Evolutionary conservation across 495 filamentous ascomycete genomes (phyloP).

Genomic region (Thozetella sp.): DNA sequence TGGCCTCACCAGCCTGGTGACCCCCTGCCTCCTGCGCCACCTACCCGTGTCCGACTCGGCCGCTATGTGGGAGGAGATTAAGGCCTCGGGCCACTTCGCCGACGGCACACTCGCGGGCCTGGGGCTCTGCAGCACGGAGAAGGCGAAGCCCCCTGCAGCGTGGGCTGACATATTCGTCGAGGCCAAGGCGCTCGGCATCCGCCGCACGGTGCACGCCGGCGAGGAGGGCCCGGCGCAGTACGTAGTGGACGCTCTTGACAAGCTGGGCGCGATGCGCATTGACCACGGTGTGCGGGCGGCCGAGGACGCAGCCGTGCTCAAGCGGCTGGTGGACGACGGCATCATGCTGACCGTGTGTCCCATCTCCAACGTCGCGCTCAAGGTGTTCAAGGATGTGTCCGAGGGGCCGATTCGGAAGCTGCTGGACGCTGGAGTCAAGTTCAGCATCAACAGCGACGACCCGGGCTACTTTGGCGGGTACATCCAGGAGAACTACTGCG

Average conservation of each 20-base stretch:
- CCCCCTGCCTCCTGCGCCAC: conserved; percentile 72
- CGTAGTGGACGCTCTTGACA: conserved; percentile 63
- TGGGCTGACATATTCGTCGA: conserved; percentile 60
- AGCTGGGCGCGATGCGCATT: conserved; percentile 60
- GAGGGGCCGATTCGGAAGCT: conserved; percentile 67
- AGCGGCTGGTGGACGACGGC: conserved; percentile 53
- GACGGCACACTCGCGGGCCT: conserved; percentile 59
- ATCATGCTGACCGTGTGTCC: conserved; percentile 72
- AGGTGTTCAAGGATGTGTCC: conserved; percentile 55
- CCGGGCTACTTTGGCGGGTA: conserved; percentile 83
- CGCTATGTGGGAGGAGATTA: conserved; percentile 47
- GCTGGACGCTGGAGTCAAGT: conserved; percentile 64
- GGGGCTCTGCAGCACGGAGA: conserved; percentile 69
- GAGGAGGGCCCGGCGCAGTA: conserved; percentile 74
- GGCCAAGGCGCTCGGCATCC: conserved; percentile 52
- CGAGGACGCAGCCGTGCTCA: conserved; percentile 61
- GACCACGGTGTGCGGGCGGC: conserved; percentile 70
- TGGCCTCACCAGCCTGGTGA: conserved; percentile 61
- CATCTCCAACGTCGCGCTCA: conserved; percentile 69
- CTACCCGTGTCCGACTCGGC: conserved; percentile 57
- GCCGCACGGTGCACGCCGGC: conserved; percentile 70
- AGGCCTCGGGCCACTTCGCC: conserved; percentile 51
- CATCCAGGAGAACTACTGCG: conserved; percentile 75
- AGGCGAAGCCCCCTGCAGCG: conserved; percentile 62
- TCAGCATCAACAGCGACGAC: conserved; percentile 77